Evolutionary conservation across 208 protist genomes (phyloP), one percentile per base, ranked within the genome.

Genomic region (Acanthamoeba royreba): DNA sequence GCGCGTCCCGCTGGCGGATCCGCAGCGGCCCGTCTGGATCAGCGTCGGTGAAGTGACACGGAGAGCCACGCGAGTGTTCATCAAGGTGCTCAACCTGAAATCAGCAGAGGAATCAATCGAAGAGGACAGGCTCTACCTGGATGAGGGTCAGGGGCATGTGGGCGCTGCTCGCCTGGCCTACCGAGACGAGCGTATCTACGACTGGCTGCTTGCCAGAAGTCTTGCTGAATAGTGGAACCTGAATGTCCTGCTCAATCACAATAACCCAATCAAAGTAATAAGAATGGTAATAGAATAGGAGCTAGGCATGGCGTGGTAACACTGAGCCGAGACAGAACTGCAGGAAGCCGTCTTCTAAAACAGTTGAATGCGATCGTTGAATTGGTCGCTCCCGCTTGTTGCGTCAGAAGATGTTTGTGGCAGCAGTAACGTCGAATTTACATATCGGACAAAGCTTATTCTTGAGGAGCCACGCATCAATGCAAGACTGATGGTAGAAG

Each of bases 401-500:
- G 9, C 49, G 9, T 55, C 49, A 55, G 49, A 9, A 33, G 66
- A 28, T 33, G 35, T 31, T n/a, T n/a, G n/a, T n/a, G n/a, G n/a
- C n/a, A n/a, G n/a, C n/a, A 46, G 85, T 91, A 15, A 91, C 8
- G 22, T 91, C 85, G 7, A 40, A 69, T 13, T 91, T 91, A 53
- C 85, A 91, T 9, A 91, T 40, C 13, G 85, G 85, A 35, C 85
- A 91, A 19, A 46, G 31, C 35, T 69, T 91, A 53, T 47, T n/a
- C 0, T 25, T 25, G 31, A 3, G 3, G 17, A 91, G 85, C 85
- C 85, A 91, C 40, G 25, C 38, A 38, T 91, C 85, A 53, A 91
- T 91, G 85, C 85, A 91, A 9, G 38, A 46, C 52, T 72, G 52
- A 42, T 91, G 85, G 55, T 91, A 91, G 55, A 17, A 33, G 52